A percentile compares a stretch with the other conserved stretches of the same genome.
phyloP scores from a whole-genome alignment of 2,329 filamentous ascomycete genomes.

The Fusarium heterosporum region DNA sequence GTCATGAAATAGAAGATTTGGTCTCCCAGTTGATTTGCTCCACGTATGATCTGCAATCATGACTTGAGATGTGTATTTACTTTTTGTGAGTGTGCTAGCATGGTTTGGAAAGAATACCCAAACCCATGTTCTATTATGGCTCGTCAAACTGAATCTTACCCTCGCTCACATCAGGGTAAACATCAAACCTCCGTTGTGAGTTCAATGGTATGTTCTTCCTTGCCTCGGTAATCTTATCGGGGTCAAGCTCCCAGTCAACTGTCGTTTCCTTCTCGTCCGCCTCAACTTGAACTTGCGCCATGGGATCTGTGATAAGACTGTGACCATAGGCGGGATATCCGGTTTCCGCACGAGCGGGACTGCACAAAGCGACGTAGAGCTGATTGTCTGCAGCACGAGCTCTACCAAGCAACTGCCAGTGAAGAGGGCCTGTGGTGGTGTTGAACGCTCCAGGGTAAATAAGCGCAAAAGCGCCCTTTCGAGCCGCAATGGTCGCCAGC shows the following conservation, averaged over 20 bases:
- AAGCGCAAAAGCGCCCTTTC: constrained; percentile 86
- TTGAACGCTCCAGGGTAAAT: constrained; percentile 99
- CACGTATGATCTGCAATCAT: neutral
- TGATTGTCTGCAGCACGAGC: constrained; percentile 94
- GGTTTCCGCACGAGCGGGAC: constrained; percentile 82
- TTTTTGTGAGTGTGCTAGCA: neutral
- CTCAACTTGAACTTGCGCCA: constrained; percentile 83
- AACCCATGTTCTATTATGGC: constrained; percentile 28
- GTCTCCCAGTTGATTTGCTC: constrained; percentile 5
- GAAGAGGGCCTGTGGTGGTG: constrained; percentile 87
- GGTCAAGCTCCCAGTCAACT: constrained; percentile 77
- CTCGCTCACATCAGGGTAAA: constrained; percentile 89
- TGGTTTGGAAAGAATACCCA: neutral
- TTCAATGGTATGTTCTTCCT: constrained; percentile 87
- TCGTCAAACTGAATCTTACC: constrained; percentile 60
- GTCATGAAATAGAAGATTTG: constrained; percentile 36
- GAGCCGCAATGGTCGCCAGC: constrained; percentile 86
- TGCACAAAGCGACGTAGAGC: constrained; percentile 92
- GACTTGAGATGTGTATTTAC: neutral
- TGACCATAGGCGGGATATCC: constrained; percentile 94
- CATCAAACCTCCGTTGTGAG: constrained; percentile 89
- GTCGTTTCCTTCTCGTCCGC: constrained; percentile 82
- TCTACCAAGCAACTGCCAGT: constrained; percentile 87
- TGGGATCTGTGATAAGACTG: constrained; percentile 87
- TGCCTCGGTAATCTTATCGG: constrained; percentile 76